phyloP scores from a whole-genome alignment of 139 green algal species.

The Chlamydomonas schloesseri region DNA sequence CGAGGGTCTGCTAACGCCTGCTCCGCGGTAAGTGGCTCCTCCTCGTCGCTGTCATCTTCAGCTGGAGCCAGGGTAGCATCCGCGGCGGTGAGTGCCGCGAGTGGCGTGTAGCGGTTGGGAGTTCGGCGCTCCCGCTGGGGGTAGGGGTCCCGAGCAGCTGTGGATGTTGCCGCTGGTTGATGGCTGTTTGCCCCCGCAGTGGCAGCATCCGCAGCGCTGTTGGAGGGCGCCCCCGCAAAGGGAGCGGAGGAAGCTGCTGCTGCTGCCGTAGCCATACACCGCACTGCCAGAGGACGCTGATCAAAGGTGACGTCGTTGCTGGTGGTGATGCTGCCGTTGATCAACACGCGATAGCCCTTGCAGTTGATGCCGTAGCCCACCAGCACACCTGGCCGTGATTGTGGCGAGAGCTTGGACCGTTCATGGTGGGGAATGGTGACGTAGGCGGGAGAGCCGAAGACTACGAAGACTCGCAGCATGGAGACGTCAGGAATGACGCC shows the following conservation, averaged over 20 bases:
- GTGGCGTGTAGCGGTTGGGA: background rate
- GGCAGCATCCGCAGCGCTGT: background rate
- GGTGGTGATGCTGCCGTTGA: background rate
- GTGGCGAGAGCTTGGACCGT: conserved; percentile 40
- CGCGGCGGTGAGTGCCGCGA: too few species aligned
- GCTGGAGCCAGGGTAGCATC: background rate
- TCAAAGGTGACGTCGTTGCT: background rate
- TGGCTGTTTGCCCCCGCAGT: background rate
- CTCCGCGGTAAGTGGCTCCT: background rate
- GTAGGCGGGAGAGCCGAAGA: conserved; percentile 4
- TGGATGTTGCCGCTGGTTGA: background rate
- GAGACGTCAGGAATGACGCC: too few species aligned
- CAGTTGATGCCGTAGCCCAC: conserved; percentile 32
- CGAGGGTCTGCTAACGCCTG: background rate
- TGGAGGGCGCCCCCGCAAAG: background rate
- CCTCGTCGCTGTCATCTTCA: background rate
- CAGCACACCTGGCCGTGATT: conserved; percentile 1
- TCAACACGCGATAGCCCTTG: conserved; percentile 45
- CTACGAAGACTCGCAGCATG: too few species aligned
- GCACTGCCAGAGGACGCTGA: background rate
- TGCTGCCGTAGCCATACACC: background rate
- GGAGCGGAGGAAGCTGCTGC: background rate
- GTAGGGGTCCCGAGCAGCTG: too few species aligned
- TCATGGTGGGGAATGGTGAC: conserved; percentile 10
- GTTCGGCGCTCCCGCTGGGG: background rate